These are phyloP conservation scores for Knoxia roxburghii DNA, from an alignment of 257 asterid species.

Conservation along the genomic window DNA sequence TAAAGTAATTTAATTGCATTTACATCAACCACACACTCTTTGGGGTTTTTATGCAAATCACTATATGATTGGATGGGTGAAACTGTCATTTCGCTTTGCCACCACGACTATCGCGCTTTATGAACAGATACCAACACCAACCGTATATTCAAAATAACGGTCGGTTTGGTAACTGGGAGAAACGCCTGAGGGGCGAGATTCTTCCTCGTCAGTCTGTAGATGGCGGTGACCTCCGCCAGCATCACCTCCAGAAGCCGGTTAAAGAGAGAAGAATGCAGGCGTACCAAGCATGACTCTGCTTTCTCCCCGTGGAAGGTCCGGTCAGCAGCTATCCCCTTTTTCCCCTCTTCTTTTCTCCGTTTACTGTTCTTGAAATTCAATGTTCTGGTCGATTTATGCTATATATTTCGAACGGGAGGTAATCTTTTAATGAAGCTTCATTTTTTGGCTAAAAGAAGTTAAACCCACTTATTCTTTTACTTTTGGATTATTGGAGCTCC, in stretches of 20 bases:
- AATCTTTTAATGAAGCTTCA: not conserved
- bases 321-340: not conserved
- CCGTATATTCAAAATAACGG: slow-evolving; percentile 15
- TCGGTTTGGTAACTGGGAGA: not conserved
- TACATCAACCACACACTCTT: too few species aligned
- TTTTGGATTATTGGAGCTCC: not conserved
- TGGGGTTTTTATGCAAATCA: too few species aligned
- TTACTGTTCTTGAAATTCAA: not conserved
- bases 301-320: slow-evolving; percentile 96
- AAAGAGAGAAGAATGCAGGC: slow-evolving; percentile 67
- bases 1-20: too few species aligned
- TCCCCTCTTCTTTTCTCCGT: not conserved
- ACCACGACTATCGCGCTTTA: slow-evolving; percentile 6
- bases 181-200: not conserved
- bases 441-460: slow-evolving; percentile 1
- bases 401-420: not conserved
- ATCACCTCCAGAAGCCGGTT: slow-evolving; percentile 24
- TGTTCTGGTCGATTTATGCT: not conserved
- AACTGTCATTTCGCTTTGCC: not conserved
- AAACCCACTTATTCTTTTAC: not conserved
- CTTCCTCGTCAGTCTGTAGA: slow-evolving; percentile 11
- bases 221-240: slow-evolving; percentile 4
- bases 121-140: not conserved
- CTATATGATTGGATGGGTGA: too few species aligned
- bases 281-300: slow-evolving; percentile 72